Evolutionary conservation across 768 basidiomycete species (phyloP), one percentile per base, ranked within the genome.

Genomic region (Suillus subalutaceus): DNA sequence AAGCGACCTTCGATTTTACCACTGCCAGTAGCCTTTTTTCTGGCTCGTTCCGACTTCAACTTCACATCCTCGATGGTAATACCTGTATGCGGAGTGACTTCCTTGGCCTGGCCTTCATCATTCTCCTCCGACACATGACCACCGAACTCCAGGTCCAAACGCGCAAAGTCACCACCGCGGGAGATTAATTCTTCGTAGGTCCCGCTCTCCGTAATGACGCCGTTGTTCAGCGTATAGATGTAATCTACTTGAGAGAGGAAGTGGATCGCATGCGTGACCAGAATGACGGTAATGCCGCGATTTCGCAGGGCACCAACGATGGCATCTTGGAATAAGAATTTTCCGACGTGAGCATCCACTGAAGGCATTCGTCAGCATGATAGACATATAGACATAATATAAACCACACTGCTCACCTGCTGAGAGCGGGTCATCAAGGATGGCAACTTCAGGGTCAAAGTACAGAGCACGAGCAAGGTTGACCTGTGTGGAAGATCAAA

Each of bases 331-430:
- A 93, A 91, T 2, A 93, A 80, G 13, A 85, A 80, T 70, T 86
- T 85, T 1, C 89, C 90, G 58, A 93, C 91, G 70, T 93, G 90
- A 1, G 90, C 89, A 71, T 92, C 90, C 60, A 92, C 88, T 87
- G 55, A n/a, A 18, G 6, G 13, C 35, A 43, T 40, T 41, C 3
- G 13, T 26, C 16, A 44, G 30, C 6, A 30, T 35, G 12, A 59
- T 4, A 58, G 35, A 26, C 46, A 50, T 62, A 59, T 2, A 58
- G 35, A 26, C 46, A 50, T 62, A 13, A 30, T 18, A 35, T 48
- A 44, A 52, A 48, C n/a, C n/a, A 32, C 35, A 41, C 43, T 12
- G 69, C 78, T 50, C 65, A 86, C 86, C 87, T 15, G 88, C 88
- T 61, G 87, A 88, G 9, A 89, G 79, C 1, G 88, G 88, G 71